These are phyloP conservation scores for Populus deltoides DNA, from an alignment of 345 rosid species.

Conservation along the genomic window DNA sequence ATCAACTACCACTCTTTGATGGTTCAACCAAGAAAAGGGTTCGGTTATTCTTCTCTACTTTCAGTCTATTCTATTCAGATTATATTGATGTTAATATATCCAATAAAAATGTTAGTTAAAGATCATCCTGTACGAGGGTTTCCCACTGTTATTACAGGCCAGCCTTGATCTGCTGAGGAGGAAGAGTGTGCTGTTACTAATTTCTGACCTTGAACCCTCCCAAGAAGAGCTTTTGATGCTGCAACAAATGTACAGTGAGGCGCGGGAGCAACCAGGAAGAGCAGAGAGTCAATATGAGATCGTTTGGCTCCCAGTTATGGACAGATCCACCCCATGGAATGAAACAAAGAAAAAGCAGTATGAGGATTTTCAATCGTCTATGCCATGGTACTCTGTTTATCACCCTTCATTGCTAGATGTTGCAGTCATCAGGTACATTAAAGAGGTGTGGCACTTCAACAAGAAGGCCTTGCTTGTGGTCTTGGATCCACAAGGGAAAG, in stretches of 20 bases:
- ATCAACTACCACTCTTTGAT: slow-evolving; percentile 37
- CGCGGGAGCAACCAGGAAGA: slow-evolving; percentile 36
- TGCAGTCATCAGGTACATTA: slow-evolving; percentile 51
- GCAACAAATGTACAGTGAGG: slow-evolving; percentile 49
- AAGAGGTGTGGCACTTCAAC: slow-evolving; percentile 62
- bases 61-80: background rate
- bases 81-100: background rate
- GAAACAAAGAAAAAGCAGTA: slow-evolving; percentile 46
- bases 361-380: slow-evolving; percentile 42
- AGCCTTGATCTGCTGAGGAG: slow-evolving; percentile 61
- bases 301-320: slow-evolving; percentile 75
- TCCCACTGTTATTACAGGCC: slow-evolving; percentile 36
- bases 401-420: slow-evolving; percentile 53
- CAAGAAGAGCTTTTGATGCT: slow-evolving; percentile 52
- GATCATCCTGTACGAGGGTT: background rate
- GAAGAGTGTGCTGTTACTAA: slow-evolving; percentile 63
- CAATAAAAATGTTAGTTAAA: background rate
- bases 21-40: slow-evolving; percentile 34
- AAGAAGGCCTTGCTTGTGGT: slow-evolving; percentile 69
- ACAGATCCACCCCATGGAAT: slow-evolving; percentile 39
- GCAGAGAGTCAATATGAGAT: slow-evolving; percentile 60
- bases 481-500: slow-evolving; percentile 75
- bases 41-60: background rate
- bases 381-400: slow-evolving; percentile 74
- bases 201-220: slow-evolving; percentile 65